Evolutionary conservation across 108 stramenopile species (phyloP), one percentile per base, ranked within the genome.

Genomic region (Pseudonitzschia multistriata): DNA sequence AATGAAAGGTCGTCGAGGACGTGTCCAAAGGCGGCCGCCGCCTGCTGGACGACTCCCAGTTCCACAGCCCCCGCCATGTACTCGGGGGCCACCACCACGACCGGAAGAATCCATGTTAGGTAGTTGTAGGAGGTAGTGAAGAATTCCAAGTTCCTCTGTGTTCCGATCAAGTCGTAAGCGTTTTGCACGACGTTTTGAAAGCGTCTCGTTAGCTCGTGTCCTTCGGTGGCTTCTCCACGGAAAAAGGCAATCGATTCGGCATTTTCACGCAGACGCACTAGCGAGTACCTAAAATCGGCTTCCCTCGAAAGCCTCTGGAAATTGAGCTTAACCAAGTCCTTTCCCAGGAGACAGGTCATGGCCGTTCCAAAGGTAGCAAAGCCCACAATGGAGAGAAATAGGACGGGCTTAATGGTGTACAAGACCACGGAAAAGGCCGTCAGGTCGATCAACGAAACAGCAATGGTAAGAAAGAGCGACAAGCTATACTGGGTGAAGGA

Each of bases 1-100:
- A 79, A 36, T 2, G 61, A 67, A 17, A 95, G 76, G 68, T 96
- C 93, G 36, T 74, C 77, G 30, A 95, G 77, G 37, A 95, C 85
- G 70, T 95, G 93, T 15, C 82, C 88, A 59, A 86, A 86, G 0
- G 84, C 89, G 17, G 80, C 85, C 27, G 78, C 74, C 1, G 76
- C 71, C 67, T 92, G 93, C n/a, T 85, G 87, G 48, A 96, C 86
- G 15, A 93, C 95, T 11, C 95, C 95, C 70, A 96, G 67, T 70
- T 94, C 85, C 39, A 96, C 90, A 19, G 68, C 56, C 35, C 92
- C 91, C 22, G 84, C 78, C 73, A 96, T 94, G 59, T 88, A 96
- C 45, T 88, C 78, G 11, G 93, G 93, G 0, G 95, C 93, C 0
- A 96, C 88, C 14, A 96, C 90, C 3, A 80, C 77, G 13, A 91